phyloP scores from a whole-genome alignment of 2,329 filamentous ascomycete genomes.

The Stemphylium vesicarium region DNA sequence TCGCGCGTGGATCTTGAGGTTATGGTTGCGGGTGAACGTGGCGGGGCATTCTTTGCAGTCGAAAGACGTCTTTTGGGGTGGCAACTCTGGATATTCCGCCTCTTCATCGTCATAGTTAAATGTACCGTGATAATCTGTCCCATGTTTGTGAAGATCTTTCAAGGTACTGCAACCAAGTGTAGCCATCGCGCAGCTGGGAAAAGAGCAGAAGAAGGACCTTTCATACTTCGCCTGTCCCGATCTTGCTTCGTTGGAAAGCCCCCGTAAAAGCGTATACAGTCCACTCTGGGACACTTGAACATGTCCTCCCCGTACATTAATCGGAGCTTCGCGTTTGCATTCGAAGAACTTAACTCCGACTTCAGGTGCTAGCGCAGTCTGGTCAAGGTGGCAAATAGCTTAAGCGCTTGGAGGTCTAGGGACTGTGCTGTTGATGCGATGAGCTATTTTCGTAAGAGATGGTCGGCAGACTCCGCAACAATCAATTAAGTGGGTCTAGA shows the following conservation, averaged over 20 bases:
- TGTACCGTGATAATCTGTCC: constrained; percentile 6
- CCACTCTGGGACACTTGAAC: constrained; percentile 11
- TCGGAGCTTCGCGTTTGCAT: neutral
- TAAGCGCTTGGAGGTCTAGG: neutral
- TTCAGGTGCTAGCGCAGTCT: neutral
- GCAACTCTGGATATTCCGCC: constrained; percentile 8
- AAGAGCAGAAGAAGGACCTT: constrained; percentile 12
- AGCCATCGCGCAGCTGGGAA: constrained; percentile 9
- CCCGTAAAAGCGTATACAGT: constrained; percentile 9
- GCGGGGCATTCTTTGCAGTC: constrained; percentile 7
- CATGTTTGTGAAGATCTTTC: constrained; percentile 9
- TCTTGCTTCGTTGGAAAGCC: constrained; percentile 2
- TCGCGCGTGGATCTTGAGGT: constrained; percentile 11
- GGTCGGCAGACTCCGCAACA: neutral
- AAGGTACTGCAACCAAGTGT: constrained; percentile 5
- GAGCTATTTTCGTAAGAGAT: constrained; percentile 6
- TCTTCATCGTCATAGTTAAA: constrained; percentile 7
- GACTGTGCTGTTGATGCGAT: neutral
- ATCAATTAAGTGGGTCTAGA: no score
- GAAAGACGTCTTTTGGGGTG: neutral
- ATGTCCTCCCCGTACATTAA: constrained; percentile 3
- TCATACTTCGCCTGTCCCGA: constrained; percentile 9
- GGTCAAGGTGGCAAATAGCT: neutral
- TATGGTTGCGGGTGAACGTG: constrained; percentile 11
- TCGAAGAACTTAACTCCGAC: neutral